Evolutionary conservation across 2,329 filamentous ascomycete species (phyloP), one percentile per base, ranked within the genome.

Genomic region (Colletotrichum ledebouriae): DNA sequence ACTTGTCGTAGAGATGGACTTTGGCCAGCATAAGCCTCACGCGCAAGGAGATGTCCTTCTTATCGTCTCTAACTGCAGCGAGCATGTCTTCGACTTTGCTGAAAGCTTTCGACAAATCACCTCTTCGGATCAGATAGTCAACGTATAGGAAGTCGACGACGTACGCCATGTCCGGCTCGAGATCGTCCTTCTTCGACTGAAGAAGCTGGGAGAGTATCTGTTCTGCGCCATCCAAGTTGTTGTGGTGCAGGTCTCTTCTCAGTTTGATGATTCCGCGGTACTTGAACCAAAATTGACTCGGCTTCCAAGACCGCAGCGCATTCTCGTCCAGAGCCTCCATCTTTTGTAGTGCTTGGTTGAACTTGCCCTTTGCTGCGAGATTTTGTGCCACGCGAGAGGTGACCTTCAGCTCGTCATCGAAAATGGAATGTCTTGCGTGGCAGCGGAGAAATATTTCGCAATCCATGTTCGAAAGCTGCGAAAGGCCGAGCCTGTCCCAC

Each of bases 401-500:
- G 39, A 93, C 87, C 73, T 91, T 93, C 37, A 98, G 84, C 57
- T 89, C 86, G 73, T 98, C 95, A 71, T 97, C 94, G 49, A 94
- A 87, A 3, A 84, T 78, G 0, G 84, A 79, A 69, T 83, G 77
- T 6, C 82, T 80, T 4, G 85, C 82, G 75, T 97, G 91, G 71
- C 92, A 94, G 60, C 89, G 86, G 15, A 94, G 83, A 66, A 97
- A 94, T 0, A 93, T 84, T 71, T 97, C 91, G 74, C 90, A 92
- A 22, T 87, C 86, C 60, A 86, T 84, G 17, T 84, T 79, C 46
- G 92, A 85, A 72, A 89, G 76, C 29, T 83, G 81, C 0, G 84
- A 76, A 65, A 85, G 79, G 75, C 93, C 95, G 37, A 97, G 85
- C 42, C 94, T 86, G 59, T 90, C 89, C 85, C 92, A 97, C 1